phyloP scores from a whole-genome alignment of 192 early-diverging fungal species.

The Linderina pennispora region DNA sequence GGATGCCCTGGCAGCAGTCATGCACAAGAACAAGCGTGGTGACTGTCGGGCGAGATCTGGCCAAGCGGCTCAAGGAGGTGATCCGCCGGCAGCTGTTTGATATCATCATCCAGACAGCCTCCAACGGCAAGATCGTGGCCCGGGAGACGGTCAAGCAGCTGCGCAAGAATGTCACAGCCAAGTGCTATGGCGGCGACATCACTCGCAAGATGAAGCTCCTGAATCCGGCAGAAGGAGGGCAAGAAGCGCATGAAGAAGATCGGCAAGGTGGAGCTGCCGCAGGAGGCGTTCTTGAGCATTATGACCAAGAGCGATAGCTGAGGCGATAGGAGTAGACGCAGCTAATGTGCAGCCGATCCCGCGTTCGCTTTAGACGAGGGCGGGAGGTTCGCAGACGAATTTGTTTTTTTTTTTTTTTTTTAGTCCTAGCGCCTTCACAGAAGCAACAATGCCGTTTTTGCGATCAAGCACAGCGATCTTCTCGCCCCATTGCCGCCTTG shows the following conservation, averaged over 20 bases:
- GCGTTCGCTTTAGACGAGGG: constrained; percentile 1
- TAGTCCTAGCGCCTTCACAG: constrained; percentile 2
- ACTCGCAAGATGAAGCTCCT: constrained; percentile 97
- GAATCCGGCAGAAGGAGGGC: constrained; percentile 90
- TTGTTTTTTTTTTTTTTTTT: background rate
- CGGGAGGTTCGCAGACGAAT: background rate
- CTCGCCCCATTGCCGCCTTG: too few relatives aligned
- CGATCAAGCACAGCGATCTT: background rate
- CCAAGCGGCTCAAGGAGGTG: constrained; percentile 72
- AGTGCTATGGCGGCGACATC: constrained; percentile 96
- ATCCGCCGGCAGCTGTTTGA: constrained; percentile 90
- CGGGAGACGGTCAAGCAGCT: constrained; percentile 81
- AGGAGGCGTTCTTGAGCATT: constrained; percentile 75
- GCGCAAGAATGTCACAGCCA: constrained; percentile 94
- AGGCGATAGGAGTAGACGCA: too few relatives aligned
- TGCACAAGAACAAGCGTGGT: constrained; percentile 70
- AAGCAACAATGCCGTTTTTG: background rate
- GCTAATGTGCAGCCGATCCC: too few relatives aligned
- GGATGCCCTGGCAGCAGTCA: constrained; percentile 86
- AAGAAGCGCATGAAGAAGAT: constrained; percentile 93
- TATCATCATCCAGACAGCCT: constrained; percentile 83
- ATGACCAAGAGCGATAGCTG: constrained; percentile 13
- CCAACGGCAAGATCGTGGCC: constrained; percentile 79
- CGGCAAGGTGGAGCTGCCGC: constrained; percentile 85
- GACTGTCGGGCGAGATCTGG: constrained; percentile 73